phyloP scores from a whole-genome alignment of 495 filamentous ascomycete species.

The Lichina pygmaea region DNA sequence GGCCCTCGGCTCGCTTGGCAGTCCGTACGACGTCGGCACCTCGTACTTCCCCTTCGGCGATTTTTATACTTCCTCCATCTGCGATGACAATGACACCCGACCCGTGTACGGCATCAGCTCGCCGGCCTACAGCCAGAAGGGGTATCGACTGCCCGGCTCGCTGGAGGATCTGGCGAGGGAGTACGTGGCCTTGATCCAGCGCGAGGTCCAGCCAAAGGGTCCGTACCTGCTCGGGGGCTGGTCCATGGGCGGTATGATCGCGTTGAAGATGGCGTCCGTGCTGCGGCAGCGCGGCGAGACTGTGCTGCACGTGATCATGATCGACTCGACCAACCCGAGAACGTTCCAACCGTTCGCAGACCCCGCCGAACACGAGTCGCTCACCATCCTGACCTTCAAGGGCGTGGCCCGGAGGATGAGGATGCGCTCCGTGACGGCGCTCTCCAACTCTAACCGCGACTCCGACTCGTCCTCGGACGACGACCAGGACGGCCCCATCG shows the following conservation, averaged over 20 bases:
- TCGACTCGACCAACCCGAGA: conserved; percentile 8
- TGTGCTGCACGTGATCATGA: conserved; percentile 6
- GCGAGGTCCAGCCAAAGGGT: conserved; percentile 22
- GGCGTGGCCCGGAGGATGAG: conserved; percentile 3
- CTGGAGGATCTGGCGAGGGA: conserved; percentile 5
- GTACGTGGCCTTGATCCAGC: conserved; percentile 4
- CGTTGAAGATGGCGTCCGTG: conserved; percentile 7
- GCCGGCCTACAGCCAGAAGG: conserved; percentile 4
- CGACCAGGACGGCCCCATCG: conserved; percentile 4
- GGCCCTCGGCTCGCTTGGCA: conserved; percentile 6
- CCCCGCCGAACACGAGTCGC: conserved; percentile 3
- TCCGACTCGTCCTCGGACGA: conserved; percentile 2
- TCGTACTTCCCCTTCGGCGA: too few species aligned
- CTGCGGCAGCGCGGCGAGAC: conserved; percentile 4
- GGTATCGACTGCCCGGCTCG: conserved; percentile 4
- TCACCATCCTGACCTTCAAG: conserved; percentile 7
- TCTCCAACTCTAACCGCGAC: neutral
- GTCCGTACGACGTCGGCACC: neutral
- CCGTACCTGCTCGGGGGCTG: conserved; percentile 41
- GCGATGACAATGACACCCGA: neutral
- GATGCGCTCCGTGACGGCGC: neutral
- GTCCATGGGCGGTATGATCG: conserved; percentile 21
- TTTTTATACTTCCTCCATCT: too few species aligned
- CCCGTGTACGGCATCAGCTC: conserved; percentile 9
- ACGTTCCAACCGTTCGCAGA: conserved; percentile 5